Evolutionary conservation across 1,139 yeast genomes (phyloP), one percentile per base, ranked within the genome.

Genomic region (Spencermartinsiella ligniputridi): DNA sequence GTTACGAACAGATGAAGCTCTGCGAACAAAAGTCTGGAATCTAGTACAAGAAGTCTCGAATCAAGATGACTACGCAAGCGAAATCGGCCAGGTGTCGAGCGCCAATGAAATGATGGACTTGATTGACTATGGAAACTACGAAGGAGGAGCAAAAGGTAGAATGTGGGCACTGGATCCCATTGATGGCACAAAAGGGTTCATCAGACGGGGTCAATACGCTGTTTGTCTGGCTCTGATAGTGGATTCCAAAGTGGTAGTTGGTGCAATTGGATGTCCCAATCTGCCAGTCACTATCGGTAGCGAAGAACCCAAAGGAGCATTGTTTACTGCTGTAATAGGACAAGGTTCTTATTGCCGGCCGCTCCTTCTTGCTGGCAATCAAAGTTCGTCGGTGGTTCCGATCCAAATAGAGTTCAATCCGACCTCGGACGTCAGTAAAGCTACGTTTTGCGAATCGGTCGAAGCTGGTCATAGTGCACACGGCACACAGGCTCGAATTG

Each of bases 121-220:
- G 35, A 86, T 92, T 51, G 96, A 90, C 62, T 68, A 72, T 49
- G 97, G 97, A 37, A 75, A 78, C 57, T 84, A 85, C 32, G 61
- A 73, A 49, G 97, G 97, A 44, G 95, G 96, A 2, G 56, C 70
- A 32, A 70, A 66, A 38, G 96, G 96, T 24, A 73, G 97, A 52
- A 80, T 86, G 64, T 92, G 99, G 99, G 96, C 97, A 0, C 69
- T 92, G 58, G 99, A 92, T 62, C 99, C 99, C 27, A 90, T 92
- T 51, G 99, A 92, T 62, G 99, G 99, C 13, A 92, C 99, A 17
- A 90, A 90, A 63, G 99, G 99, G 0, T 92, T 92, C 61, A 71
- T 92, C 47, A 75, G 99, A 61, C 95, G 96, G 35, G 97, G 90
- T 51, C 99, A 92, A 64, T 92, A 88, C 65, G 97, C 98, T 3